Evolutionary conservation across 768 basidiomycete genomes (phyloP), one percentile per base, ranked within the genome.

Genomic region (Boletus insuetus): DNA sequence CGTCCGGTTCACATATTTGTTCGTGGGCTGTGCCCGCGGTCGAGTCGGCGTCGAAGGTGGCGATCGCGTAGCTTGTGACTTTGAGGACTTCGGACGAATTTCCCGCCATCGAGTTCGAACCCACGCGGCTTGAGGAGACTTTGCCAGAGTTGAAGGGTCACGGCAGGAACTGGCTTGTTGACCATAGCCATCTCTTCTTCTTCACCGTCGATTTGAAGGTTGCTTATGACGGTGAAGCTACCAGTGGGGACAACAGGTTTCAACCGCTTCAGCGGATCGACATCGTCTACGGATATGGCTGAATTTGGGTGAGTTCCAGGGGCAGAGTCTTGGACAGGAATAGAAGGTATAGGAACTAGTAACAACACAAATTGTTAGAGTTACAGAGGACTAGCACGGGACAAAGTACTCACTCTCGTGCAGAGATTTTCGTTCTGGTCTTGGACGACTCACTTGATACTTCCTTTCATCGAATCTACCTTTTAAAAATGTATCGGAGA

Each of bases 101-200:
- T 77, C 11, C 84, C 82, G 12, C 51, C 76, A 19, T 79, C 70
- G 51, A 89, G 69, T 58, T 83, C 79, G 68, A 85, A 89, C 11
- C 89, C 89, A 10, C 89, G 80, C 26, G 80, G 74, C 53, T 81
- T 78, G 29, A 91, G 79, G 24, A 91, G 81, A 57, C 79, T 79
- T 47, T 81, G 77, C 89, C 89, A 91, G 9, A 91, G 77, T 54
- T 84, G 82, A 40, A 87, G 75, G 1, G 85, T 86, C 3, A 84
- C 76, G 0, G 77, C 76, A 0, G 85, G 85, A 1, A 83, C 73
- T n/a, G 84, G 83, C 49, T 77, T 81, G 12, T 82, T 74, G 17
- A 78, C 69, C 0, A 80, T 82, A 0, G 80, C 73, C 62, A 85
- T 85, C 47, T 85, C 86, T 46, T 86, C 82, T 14, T 79, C 75